phyloP scores from a whole-genome alignment of 345 rosid species.

The Hypericum androsaemum region DNA sequence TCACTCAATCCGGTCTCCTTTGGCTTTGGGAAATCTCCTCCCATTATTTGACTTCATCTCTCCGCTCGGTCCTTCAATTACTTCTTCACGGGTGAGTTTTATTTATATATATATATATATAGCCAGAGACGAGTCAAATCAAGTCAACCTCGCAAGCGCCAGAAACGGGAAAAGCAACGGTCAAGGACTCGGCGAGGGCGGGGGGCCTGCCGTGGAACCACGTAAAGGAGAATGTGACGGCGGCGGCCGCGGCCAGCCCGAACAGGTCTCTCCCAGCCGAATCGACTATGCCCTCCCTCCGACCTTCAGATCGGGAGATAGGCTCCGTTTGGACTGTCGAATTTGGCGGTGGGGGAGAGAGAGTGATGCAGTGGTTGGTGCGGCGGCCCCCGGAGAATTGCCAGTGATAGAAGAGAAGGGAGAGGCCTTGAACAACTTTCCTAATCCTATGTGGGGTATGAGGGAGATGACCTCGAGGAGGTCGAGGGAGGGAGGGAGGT shows the following conservation, averaged over 20 bases:
- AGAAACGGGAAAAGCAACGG: conserved; percentile 77
- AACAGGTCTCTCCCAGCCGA: conserved; percentile 36
- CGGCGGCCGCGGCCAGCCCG: conserved; percentile 45
- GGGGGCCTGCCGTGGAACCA: conserved; percentile 35
- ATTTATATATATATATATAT: too few relatives aligned
- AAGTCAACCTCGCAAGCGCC: conserved; percentile 60
- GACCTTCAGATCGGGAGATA: conserved; percentile 6
- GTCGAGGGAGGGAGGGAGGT: too few relatives aligned
- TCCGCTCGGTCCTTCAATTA: too few relatives aligned
- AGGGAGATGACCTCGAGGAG: too few relatives aligned
- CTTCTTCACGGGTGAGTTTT: too few relatives aligned
- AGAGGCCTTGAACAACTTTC: too few relatives aligned
- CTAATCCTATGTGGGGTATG: too few relatives aligned
- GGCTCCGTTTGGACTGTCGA: conserved; percentile 11
- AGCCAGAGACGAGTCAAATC: neutral
- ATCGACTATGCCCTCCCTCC: conserved; percentile 9
- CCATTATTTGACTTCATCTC: too few relatives aligned
- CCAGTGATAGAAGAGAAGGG: neutral
- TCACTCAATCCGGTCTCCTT: too few relatives aligned
- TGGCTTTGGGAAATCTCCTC: too few relatives aligned
- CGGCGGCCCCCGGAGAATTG: conserved; percentile 11
- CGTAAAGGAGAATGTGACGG: conserved; percentile 40
- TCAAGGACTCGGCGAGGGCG: conserved; percentile 60
- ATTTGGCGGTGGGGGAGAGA: conserved; percentile 16
- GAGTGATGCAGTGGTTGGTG: conserved; percentile 16